These are phyloP conservation scores for Allantophomopsis lycopodina DNA, from an alignment of 2,329 filamentous ascomycete genomes.

Conservation along the genomic window DNA sequence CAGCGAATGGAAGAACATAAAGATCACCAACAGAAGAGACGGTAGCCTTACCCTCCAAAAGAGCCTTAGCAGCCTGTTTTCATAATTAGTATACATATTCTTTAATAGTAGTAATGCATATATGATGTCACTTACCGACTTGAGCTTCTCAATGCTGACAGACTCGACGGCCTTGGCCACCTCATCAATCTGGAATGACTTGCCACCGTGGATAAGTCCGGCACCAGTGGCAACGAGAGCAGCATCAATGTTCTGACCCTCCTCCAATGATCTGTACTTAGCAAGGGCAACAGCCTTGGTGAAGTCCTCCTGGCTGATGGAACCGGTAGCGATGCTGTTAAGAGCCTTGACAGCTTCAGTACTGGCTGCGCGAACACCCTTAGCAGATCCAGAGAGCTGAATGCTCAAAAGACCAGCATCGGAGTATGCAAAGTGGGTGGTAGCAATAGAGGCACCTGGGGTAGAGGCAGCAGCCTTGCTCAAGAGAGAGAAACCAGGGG, in stretches of 20 bases:
- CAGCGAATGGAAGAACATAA: constrained; percentile 78
- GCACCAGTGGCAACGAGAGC: constrained; percentile 76
- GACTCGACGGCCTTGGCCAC: constrained; percentile 65
- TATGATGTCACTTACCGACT: constrained; percentile 50
- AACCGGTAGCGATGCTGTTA: constrained; percentile 65
- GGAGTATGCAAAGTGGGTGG: constrained; percentile 76
- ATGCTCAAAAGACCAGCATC: constrained; percentile 85
- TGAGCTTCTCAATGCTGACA: constrained; percentile 73
- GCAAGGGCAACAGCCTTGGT: constrained; percentile 85
- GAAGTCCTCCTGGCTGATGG: constrained; percentile 71
- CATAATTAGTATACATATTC: constrained; percentile 15
- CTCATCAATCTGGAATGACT: constrained; percentile 73
- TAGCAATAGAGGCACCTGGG: constrained; percentile 53
- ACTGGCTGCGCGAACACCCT: constrained; percentile 60
- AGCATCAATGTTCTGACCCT: constrained; percentile 62
- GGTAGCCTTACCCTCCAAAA: constrained; percentile 79
- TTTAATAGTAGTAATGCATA: constrained; percentile 1
- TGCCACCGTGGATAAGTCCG: constrained; percentile 67
- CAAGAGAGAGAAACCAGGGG: constrained; percentile 80
- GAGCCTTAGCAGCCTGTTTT: constrained; percentile 67
- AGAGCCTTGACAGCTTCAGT: constrained; percentile 68
- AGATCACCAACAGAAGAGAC: constrained; percentile 87
- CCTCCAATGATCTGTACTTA: constrained; percentile 82
- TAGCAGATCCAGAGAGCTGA: constrained; percentile 62
- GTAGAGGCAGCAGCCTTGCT: constrained; percentile 60